Base-by-base conservation (phyloP, 192 early-diverging fungal species). In the Pilobolus umbonatus region DNA sequence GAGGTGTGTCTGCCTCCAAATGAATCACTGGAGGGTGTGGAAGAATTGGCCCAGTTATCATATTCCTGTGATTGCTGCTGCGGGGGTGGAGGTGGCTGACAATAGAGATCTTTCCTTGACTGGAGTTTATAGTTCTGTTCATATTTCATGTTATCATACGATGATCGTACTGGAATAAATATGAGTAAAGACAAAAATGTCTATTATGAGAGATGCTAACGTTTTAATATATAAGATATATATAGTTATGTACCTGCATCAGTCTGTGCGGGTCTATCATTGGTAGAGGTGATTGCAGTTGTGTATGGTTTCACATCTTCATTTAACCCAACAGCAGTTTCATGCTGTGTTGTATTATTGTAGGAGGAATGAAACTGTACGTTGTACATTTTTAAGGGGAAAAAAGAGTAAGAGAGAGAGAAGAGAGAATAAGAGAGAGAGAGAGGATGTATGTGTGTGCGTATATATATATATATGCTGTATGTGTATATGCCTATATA, bases 321-420 rank as follows among this genome's bases (percentile, higher is more conserved):
- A 24, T 53, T 21, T 35, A n/a, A n/a, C n/a, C n/a, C n/a, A n/a
- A n/a, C n/a, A n/a, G n/a, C n/a, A n/a, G n/a, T n/a, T n/a, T n/a
- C n/a, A n/a, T n/a, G n/a, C n/a, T n/a, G n/a, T n/a, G n/a, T 53
- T 7, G 49, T 31, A 35, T 19, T 21, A 21, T 17, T 5, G 25
- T 38, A 54, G 11, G 50, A 31, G 17, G 50, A 28, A 34, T 60
- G 46, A 21, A 49, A 60, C 50, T 60, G 45, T 49, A 60, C 58
- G 26, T 47, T 36, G 25, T 44, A 47, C 38, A 59, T 59, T 8
- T 25, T 47, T 19, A 19, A 17, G 29, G 4, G 43, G 19, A 17
- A 43, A 17, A 28, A 47, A 35, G 28, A 24, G 11, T 44, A 9
- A 57, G 25, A 38, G 1, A 57, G n/a, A 40, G 19, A 43, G 15